Evolutionary conservation across 1,139 yeast species (phyloP).

Genomic region (Kazachstania sp.): DNA sequence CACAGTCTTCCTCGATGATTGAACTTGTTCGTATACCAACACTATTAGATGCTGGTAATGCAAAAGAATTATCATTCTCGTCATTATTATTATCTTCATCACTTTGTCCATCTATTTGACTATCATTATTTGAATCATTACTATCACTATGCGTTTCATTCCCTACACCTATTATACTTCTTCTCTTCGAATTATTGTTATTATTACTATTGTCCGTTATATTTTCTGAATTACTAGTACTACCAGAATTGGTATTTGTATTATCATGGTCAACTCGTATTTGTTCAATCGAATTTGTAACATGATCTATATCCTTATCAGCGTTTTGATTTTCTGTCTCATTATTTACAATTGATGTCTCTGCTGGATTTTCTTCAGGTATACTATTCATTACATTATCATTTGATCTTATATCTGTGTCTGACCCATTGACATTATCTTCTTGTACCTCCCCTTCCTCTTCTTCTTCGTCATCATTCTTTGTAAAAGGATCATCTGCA

Average conservation of each 20-base stretch:
- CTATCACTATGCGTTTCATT: not conserved
- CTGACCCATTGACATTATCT: not conserved
- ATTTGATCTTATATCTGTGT: not conserved
- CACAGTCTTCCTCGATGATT: not conserved
- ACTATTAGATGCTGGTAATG: slow-evolving; percentile 11
- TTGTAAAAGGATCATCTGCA: slow-evolving; percentile 45
- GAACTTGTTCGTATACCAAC: not conserved
- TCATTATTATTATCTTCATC: not conserved
- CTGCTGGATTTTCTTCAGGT: not conserved
- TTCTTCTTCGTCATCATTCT: slow-evolving; percentile 8
- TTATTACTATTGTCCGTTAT: not conserved
- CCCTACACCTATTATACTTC: slow-evolving; percentile 7
- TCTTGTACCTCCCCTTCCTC: slow-evolving; percentile 7
- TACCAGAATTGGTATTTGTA: not conserved
- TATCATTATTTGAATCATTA: not conserved
- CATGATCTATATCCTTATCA: not conserved
- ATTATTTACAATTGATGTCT: not conserved
- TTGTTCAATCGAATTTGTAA: not conserved
- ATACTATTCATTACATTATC: not conserved
- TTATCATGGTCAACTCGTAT: not conserved
- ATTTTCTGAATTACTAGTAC: not conserved
- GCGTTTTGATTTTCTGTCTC: not conserved
- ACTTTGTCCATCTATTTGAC: not conserved
- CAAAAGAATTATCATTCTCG: slow-evolving; percentile 15
- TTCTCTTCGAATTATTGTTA: not conserved